These are phyloP conservation scores for Termitomyces sp. DNA, from an alignment of 1,284 basidiomycete species.

Conservation along the genomic window DNA sequence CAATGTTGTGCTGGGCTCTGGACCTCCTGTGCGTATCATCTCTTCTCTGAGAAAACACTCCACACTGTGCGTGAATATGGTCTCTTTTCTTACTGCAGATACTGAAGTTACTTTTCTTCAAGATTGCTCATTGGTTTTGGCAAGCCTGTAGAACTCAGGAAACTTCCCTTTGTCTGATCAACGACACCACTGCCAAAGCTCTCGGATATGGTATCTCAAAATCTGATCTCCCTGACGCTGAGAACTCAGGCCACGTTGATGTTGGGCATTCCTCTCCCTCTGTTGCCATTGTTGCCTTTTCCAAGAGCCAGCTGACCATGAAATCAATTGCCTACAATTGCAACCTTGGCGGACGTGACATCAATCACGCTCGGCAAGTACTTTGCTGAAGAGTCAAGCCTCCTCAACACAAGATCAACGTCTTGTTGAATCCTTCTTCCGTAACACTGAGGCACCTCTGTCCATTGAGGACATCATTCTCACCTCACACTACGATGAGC, in stretches of 20 bases:
- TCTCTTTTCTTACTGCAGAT: background rate
- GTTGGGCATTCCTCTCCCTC: constrained; percentile 88
- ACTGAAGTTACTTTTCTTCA: constrained; percentile 1
- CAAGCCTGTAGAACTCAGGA: constrained; percentile 94
- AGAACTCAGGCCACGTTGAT: constrained; percentile 82
- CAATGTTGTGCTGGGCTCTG: too few relatives aligned
- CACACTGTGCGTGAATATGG: constrained; percentile 69
- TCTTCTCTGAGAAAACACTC: too few relatives aligned
- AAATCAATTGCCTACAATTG: constrained; percentile 85
- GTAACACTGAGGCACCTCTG: constrained; percentile 81
- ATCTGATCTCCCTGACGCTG: constrained; percentile 81
- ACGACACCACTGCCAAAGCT: constrained; percentile 89
- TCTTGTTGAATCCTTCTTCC: constrained; percentile 83
- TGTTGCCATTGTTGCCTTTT: constrained; percentile 82
- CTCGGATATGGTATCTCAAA: constrained; percentile 97
- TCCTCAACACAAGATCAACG: constrained; percentile 91
- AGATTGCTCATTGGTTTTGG: constrained; percentile 94
- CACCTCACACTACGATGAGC: constrained; percentile 87
- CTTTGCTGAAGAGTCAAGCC: constrained; percentile 83
- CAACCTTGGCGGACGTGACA: constrained; percentile 89
- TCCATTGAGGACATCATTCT: constrained; percentile 94
- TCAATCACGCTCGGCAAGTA: constrained; percentile 86
- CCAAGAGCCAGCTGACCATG: constrained; percentile 85
- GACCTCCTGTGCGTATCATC: too few relatives aligned
- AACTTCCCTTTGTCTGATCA: constrained; percentile 93